Conservation (phyloP, 768 basidiomycete species). For the Zangia roseola region DNA sequence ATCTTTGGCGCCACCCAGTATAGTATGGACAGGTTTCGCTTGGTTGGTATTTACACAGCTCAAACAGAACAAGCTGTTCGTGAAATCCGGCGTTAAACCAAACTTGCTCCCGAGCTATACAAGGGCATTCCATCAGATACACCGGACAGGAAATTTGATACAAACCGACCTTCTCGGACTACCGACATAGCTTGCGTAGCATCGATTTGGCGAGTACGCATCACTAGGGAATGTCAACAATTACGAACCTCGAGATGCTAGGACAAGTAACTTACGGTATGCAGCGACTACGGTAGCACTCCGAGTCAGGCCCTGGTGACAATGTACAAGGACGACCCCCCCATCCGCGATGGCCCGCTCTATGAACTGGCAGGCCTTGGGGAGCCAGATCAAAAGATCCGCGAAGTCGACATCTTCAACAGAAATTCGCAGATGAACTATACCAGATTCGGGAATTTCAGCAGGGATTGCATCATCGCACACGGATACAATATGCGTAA, state of each 20-base stretch:
- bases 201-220: constrained; percentile 59
- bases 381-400: constrained; percentile 65
- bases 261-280: constrained; percentile 52
- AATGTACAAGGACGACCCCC: constrained; percentile 66
- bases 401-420: constrained; percentile 70
- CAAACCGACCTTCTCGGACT: constrained; percentile 54
- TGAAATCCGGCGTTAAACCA: constrained; percentile 81
- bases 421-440: constrained; percentile 66
- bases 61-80: constrained; percentile 74
- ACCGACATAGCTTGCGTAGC: constrained; percentile 57
- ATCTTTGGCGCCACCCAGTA: constrained; percentile 56
- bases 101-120: constrained; percentile 67
- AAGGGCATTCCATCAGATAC: constrained; percentile 1
- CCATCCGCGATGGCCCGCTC: constrained; percentile 56
- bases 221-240: constrained; percentile 45
- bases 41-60: constrained; percentile 68
- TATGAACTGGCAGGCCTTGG: constrained; percentile 65
- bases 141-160: constrained; percentile 1
- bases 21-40: constrained; percentile 63
- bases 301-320: constrained; percentile 63
- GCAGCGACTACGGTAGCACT: constrained; percentile 73
- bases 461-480: constrained; percentile 71
- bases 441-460: constrained; percentile 66
- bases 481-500: constrained; percentile 79
- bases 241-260: not conserved